phyloP scores from a whole-genome alignment of 179 eudicot species.

The Carnegiea gigantea region DNA sequence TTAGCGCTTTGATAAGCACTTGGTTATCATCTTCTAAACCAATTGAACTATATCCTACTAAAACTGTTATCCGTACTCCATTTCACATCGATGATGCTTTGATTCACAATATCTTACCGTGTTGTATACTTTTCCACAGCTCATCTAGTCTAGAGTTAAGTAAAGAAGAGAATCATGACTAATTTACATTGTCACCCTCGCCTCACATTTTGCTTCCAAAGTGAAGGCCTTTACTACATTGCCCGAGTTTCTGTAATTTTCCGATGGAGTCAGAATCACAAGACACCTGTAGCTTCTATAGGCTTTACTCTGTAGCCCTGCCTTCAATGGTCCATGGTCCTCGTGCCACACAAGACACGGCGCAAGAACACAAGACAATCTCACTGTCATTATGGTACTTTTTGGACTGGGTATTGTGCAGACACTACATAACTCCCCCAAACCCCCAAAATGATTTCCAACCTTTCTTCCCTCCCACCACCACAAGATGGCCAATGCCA shows the following conservation, averaged over 20 bases:
- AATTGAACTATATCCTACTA: too few species aligned
- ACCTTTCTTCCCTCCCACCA: not conserved
- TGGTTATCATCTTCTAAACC: too few species aligned
- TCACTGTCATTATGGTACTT: not conserved
- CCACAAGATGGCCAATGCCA: constrained; percentile 15
- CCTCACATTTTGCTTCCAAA: not conserved
- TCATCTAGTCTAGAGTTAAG: too few species aligned
- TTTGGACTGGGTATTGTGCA: not conserved
- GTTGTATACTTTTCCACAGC: too few species aligned
- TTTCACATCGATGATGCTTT: too few species aligned
- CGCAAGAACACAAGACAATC: not conserved
- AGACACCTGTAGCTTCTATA: not conserved
- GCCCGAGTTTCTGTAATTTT: not conserved
- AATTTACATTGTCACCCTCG: not conserved
- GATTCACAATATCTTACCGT: too few species aligned
- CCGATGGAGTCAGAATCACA: not conserved
- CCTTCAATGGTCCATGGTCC: not conserved
- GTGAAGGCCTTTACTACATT: not conserved
- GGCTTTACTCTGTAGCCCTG: not conserved
- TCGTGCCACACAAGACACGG: not conserved
- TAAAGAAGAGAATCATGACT: too few species aligned
- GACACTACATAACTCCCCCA: not conserved
- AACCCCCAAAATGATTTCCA: constrained; percentile 2
- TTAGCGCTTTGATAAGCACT: too few species aligned
- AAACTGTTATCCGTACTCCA: too few species aligned